A percentile compares a stretch with the other conserved stretches of the same genome.
Conservation (phyloP, 2,329 filamentous ascomycete genomes). For the Venturia nashicola region DNA sequence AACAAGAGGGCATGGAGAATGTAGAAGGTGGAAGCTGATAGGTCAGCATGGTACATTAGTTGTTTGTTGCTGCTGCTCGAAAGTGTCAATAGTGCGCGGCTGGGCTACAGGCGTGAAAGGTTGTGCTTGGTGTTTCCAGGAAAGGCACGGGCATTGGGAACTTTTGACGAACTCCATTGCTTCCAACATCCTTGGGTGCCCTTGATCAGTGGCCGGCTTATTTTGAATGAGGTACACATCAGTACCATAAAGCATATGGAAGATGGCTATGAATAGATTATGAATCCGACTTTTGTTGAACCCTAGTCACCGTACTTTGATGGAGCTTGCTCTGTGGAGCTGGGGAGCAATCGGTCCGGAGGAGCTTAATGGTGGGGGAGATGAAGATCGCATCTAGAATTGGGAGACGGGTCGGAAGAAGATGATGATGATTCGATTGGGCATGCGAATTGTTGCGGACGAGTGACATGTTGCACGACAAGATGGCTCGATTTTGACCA, state of each 20-base stretch:
- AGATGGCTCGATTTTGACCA: not conserved
- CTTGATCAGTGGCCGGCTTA: not conserved
- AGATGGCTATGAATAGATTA: slow-evolving; percentile 1
- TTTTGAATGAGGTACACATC: not conserved
- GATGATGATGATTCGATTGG: not conserved
- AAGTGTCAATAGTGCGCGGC: not conserved
- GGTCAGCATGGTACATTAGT: not conserved
- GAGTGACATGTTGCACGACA: not conserved
- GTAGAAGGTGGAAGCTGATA: slow-evolving; percentile 4
- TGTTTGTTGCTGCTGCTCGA: not conserved
- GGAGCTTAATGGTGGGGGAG: not conserved
- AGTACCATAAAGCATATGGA: not conserved
- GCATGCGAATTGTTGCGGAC: not conserved
- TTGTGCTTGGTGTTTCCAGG: not conserved
- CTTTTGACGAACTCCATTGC: not conserved
- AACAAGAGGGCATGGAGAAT: slow-evolving; percentile 8
- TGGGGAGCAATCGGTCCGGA: not conserved
- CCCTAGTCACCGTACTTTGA: not conserved
- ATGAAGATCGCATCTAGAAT: not conserved
- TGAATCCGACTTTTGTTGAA: not conserved
- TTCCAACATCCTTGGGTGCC: not conserved
- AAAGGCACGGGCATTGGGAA: not conserved
- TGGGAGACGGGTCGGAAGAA: not conserved
- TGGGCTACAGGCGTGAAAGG: not conserved
- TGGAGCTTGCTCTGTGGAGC: not conserved